A percentile compares a stretch with the other conserved stretches of the same genome.
Conservation (phyloP, 192 early-diverging fungal species). For the Backusella parvicylindrica region DNA sequence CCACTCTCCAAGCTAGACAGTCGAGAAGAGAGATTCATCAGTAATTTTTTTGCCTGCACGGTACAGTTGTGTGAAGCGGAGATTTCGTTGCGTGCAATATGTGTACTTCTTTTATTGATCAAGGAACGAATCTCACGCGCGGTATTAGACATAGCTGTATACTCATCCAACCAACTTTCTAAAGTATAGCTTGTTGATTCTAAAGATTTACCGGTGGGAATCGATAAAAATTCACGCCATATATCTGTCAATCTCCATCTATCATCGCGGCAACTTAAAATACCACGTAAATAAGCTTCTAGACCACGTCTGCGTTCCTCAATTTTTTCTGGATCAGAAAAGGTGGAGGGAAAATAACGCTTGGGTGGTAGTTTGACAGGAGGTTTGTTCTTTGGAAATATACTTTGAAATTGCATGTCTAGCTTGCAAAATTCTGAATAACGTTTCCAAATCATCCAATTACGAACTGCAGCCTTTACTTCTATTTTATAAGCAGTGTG, state of each 20-base stretch:
- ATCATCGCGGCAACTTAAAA: slow-evolving; percentile 67
- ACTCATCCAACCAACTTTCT: slow-evolving; percentile 81
- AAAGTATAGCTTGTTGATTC: slow-evolving; percentile 55
- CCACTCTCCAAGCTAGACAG: slow-evolving; percentile 52
- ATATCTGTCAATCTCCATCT: slow-evolving; percentile 70
- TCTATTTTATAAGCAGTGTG: slow-evolving; percentile 74
- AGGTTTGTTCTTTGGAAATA: slow-evolving; percentile 63
- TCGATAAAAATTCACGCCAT: slow-evolving; percentile 74
- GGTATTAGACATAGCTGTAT: slow-evolving; percentile 53
- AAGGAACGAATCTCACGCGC: slow-evolving; percentile 71
- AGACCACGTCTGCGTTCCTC: slow-evolving; percentile 76
- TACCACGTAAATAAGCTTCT: slow-evolving; percentile 74
- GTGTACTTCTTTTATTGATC: slow-evolving; percentile 70
- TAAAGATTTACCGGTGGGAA: slow-evolving; percentile 52
- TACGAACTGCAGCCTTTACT: slow-evolving; percentile 72
- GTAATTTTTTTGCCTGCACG: slow-evolving; percentile 71
- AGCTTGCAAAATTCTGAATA: slow-evolving; percentile 83
- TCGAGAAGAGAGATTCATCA: slow-evolving; percentile 47
- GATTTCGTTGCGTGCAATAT: slow-evolving; percentile 69
- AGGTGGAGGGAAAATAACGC: slow-evolving; percentile 58
- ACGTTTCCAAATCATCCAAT: slow-evolving; percentile 87
- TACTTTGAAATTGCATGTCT: slow-evolving; percentile 52
- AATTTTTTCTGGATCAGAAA: slow-evolving; percentile 55
- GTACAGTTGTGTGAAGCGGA: slow-evolving; percentile 74
- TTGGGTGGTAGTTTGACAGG: slow-evolving; percentile 72